Evolutionary conservation across 345 rosid species (phyloP), one percentile per base, ranked within the genome.

Genomic region (Citrus trifoliata): DNA sequence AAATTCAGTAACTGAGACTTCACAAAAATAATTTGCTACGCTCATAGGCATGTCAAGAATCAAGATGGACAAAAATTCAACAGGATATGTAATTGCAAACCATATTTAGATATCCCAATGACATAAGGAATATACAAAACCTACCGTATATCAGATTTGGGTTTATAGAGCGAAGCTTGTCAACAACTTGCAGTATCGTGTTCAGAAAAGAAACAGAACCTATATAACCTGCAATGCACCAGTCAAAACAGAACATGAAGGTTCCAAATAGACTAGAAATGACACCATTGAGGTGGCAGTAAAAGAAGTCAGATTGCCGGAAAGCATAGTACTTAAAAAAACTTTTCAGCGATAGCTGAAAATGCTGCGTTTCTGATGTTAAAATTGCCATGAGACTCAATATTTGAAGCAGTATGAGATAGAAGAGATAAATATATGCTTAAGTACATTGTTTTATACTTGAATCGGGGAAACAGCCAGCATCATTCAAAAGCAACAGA

Each of bases 141-240:
- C 87, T 75, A 90, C 99, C 99, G 79, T 93, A 96, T 42, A 84
- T 91, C 69, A 96, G 93, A 56, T 90, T 87, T 56, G 99, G 98
- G 83, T 94, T 96, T 71, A 91, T 67, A 22, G 92, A 72, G 7
- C 99, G 99, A 79, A 96, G 98, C 92, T 93, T 94, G 37, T 89
- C 70, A 42, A 96, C 90, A 46, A 93, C 97, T 82, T 89, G 87
- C 86, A 96, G 86, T 55, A 96, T 77, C 40, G 89, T 85, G 85
- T 89, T 84, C 84, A 96, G 79, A 78, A 96, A 96, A 10, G 99
- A 96, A 81, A 89, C 97, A n/a, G 99, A 96, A 75, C 99, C 99
- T 79, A 96, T 94, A 82, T 96, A 96, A 75, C 99, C 99, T 96
- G 90, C 74, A 87, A 64, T 69, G 55, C 40, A 82, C 58, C 60